phyloP scores from a whole-genome alignment of 2,329 filamentous ascomycete species.

The Onygenales sp. region DNA sequence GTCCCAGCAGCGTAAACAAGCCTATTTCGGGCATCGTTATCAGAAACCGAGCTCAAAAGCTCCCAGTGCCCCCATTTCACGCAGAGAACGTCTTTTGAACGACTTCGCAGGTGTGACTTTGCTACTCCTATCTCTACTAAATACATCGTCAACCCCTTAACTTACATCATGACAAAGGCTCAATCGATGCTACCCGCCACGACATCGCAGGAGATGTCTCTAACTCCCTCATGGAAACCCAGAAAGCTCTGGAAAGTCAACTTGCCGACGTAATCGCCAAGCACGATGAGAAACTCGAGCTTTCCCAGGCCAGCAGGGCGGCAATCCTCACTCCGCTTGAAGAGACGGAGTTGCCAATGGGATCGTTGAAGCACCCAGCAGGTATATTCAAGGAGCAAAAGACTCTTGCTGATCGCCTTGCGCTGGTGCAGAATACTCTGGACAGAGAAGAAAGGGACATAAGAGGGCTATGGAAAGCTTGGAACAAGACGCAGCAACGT shows the following conservation, averaged over 20 bases:
- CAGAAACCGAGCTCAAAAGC: background rate
- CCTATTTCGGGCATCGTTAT: background rate
- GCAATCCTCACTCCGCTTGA: background rate
- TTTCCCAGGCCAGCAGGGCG: background rate
- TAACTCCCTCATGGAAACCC: slow-evolving; percentile 4
- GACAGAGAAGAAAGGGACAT: slow-evolving; percentile 8
- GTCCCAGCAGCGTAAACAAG: background rate
- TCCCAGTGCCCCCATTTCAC: background rate
- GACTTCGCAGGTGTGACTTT: background rate
- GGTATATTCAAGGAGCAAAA: background rate
- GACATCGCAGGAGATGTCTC: slow-evolving; percentile 7
- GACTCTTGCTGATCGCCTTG: background rate
- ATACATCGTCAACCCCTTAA: background rate
- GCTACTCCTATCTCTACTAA: background rate
- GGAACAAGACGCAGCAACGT: slow-evolving; percentile 13
- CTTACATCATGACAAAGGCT: slow-evolving; percentile 1
- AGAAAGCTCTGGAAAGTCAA: slow-evolving; percentile 3
- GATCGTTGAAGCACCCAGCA: background rate
- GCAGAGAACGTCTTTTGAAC: background rate
- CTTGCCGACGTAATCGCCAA: background rate
- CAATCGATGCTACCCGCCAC: slow-evolving; percentile 8
- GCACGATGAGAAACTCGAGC: background rate
- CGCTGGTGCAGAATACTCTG: background rate
- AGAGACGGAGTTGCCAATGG: background rate
- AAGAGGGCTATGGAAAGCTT: slow-evolving; percentile 13